A percentile compares a stretch with the other conserved stretches of the same genome.
phyloP scores from a whole-genome alignment of 805 yeast species.

The Cyberlindnera misumaiensis region DNA sequence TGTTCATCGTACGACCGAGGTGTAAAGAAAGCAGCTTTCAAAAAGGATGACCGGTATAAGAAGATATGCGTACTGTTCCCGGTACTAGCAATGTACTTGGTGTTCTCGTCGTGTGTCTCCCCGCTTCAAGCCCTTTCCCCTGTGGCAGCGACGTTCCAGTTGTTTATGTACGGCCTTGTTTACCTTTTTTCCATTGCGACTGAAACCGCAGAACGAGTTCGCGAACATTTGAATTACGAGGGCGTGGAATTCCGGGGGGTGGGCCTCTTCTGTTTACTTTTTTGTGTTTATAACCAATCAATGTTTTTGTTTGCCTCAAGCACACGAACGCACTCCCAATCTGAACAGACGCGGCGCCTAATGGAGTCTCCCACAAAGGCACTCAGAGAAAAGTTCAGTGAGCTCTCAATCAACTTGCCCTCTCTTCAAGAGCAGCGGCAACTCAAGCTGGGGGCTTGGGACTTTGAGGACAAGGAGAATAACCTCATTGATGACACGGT shows the following conservation, averaged over 20 bases:
- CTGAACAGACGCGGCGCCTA: too few species aligned
- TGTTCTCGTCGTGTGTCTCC: too few species aligned
- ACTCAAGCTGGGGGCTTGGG: neutral
- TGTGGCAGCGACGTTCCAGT: neutral
- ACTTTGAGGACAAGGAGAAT: constrained; percentile 12
- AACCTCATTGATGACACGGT: constrained; percentile 12
- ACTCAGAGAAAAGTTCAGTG: constrained; percentile 10
- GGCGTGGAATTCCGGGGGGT: neutral
- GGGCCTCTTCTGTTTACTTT: neutral
- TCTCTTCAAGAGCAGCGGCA: neutral
- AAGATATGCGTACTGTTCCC: too few species aligned
- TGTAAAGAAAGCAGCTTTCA: too few species aligned
- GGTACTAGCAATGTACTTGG: too few species aligned
- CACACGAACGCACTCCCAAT: too few species aligned
- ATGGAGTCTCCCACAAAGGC: constrained; percentile 15
- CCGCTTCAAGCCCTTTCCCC: too few species aligned
- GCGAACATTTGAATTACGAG: constrained; percentile 1
- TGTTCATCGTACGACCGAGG: neutral
- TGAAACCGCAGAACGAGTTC: neutral
- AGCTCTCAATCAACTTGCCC: constrained; percentile 5
- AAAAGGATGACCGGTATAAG: too few species aligned
- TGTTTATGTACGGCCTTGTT: neutral
- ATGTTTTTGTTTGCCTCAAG: too few species aligned
- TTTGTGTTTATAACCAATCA: neutral
- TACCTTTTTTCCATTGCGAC: neutral